phyloP scores from a whole-genome alignment of 1,284 basidiomycete genomes.

The Ganoderma sp. region DNA sequence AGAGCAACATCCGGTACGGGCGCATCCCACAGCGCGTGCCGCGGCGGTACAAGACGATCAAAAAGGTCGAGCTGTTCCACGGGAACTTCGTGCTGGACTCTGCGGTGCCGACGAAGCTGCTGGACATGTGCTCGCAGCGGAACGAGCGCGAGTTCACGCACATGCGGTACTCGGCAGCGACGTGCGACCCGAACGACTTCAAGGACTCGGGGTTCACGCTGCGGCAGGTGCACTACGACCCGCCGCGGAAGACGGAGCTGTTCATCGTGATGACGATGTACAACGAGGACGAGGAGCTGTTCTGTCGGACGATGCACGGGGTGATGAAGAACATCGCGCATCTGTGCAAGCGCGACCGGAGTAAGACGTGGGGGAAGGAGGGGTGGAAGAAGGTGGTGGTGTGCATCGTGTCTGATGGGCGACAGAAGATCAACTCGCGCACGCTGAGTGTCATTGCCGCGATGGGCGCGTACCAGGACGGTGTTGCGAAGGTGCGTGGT shows the following conservation, averaged over 20 bases:
- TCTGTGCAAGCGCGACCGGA: slow-evolving; percentile 80
- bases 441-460: slow-evolving; percentile 87
- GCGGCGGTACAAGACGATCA: slow-evolving; percentile 88
- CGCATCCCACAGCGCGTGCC: slow-evolving; percentile 86
- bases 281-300: slow-evolving; percentile 77
- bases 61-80: slow-evolving; percentile 88
- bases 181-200: slow-evolving; percentile 92
- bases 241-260: slow-evolving; percentile 79
- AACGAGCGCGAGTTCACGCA: slow-evolving; percentile 92
- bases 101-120: slow-evolving; percentile 83
- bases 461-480: slow-evolving; percentile 84
- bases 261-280: slow-evolving; percentile 87
- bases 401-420: slow-evolving; percentile 75
- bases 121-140: slow-evolving; percentile 77
- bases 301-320: slow-evolving; percentile 90
- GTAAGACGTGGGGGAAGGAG: slow-evolving; percentile 94
- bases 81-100: slow-evolving; percentile 92
- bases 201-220: slow-evolving; percentile 81
- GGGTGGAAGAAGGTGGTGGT: slow-evolving; percentile 93
- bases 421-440: slow-evolving; percentile 84
- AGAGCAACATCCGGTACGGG: slow-evolving; percentile 78
- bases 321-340: slow-evolving; percentile 89
- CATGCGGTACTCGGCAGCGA: slow-evolving; percentile 94
- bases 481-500: slow-evolving; percentile 78
- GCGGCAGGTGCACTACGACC: slow-evolving; percentile 83